phyloP scores from a whole-genome alignment of 2,329 filamentous ascomycete species.

The Cladophialophora exuberans region DNA sequence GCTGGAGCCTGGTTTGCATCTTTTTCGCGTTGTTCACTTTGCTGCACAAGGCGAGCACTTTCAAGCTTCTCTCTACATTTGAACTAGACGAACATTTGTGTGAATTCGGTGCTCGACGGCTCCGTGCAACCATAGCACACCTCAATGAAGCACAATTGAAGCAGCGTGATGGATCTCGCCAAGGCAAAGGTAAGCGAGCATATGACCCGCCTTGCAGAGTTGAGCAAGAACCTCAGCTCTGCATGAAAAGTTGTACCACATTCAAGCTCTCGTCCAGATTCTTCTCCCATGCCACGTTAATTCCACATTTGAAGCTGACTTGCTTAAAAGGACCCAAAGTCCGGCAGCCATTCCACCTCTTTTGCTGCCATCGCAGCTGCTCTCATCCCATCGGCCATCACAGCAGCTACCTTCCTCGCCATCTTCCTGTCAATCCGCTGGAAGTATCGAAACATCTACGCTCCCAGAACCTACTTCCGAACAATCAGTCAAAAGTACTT shows the following conservation, averaged over 20 bases:
- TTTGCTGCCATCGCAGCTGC: conserved; percentile 54
- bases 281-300: too few species aligned
- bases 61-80: too few species aligned
- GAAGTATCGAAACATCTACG: conserved; percentile 52
- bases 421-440: conserved; percentile 52
- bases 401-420: conserved; percentile 48
- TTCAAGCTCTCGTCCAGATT: too few species aligned
- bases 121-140: not conserved
- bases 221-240: not conserved
- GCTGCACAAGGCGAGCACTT: too few species aligned
- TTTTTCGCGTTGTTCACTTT: not conserved
- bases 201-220: too few species aligned
- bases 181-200: conserved; percentile 20
- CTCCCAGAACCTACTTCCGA: conserved; percentile 43
- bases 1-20: not conserved
- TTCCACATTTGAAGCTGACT: conserved; percentile 4
- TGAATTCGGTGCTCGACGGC: not conserved
- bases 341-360: conserved; percentile 48
- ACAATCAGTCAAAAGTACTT: conserved; percentile 40
- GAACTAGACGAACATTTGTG: too few species aligned
- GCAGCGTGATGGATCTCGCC: conserved; percentile 16
- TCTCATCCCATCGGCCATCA: conserved; percentile 50
- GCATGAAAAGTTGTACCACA: too few species aligned
- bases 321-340: conserved; percentile 16
- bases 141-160: not conserved